A percentile compares a stretch with the other conserved stretches of the same genome.
Evolutionary conservation across 345 rosid species (phyloP).

Genomic region (Arabis alpina): DNA sequence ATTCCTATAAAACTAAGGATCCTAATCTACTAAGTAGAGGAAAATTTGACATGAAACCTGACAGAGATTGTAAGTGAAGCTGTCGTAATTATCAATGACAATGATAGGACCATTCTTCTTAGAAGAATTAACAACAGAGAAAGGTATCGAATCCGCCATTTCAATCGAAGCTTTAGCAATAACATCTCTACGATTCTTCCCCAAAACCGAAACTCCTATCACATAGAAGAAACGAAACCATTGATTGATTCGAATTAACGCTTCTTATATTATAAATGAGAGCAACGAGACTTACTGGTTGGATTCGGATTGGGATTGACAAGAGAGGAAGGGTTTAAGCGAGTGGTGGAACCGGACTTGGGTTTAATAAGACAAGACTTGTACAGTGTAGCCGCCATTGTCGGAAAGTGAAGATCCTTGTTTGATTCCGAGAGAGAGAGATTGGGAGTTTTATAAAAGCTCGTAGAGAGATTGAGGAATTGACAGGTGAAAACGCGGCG

Average conservation of each 20-base stretch:
- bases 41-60: slow-evolving; percentile 55
- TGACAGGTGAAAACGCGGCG: slow-evolving; percentile 46
- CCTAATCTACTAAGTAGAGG: neutral
- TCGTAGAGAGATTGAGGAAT: slow-evolving; percentile 4
- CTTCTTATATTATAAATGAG: neutral
- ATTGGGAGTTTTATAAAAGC: slow-evolving; percentile 13
- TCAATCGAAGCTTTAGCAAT: slow-evolving; percentile 51
- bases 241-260: neutral
- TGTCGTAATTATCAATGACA: slow-evolving; percentile 92
- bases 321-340: slow-evolving; percentile 29
- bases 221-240: neutral
- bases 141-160: slow-evolving; percentile 44
- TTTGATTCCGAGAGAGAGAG: slow-evolving; percentile 20
- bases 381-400: slow-evolving; percentile 48
- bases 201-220: slow-evolving; percentile 53
- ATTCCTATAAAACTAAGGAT: neutral
- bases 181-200: slow-evolving; percentile 45
- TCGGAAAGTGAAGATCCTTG: slow-evolving; percentile 7
- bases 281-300: slow-evolving; percentile 37
- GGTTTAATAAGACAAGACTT: slow-evolving; percentile 43
- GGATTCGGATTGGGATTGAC: slow-evolving; percentile 19
- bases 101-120: slow-evolving; percentile 60
- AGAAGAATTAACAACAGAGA: slow-evolving; percentile 29
- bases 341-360: slow-evolving; percentile 35
- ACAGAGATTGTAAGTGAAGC: slow-evolving; percentile 95